Conservation (phyloP, 805 yeast genomes). For the Candida insectorum region DNA sequence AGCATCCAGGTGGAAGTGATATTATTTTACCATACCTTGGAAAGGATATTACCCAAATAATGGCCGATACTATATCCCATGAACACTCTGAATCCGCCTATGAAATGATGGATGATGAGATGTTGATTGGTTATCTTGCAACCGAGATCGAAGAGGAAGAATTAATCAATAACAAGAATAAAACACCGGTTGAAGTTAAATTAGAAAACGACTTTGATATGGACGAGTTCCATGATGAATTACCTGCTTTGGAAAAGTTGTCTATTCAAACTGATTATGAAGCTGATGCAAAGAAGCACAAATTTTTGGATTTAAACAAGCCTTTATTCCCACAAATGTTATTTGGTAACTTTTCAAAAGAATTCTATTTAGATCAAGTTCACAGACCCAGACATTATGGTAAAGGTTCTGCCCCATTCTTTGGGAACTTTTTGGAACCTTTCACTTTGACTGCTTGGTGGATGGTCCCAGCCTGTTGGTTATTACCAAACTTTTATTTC, state of each 20-base stretch:
- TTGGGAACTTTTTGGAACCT: slow-evolving; percentile 94
- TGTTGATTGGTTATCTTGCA: slow-evolving; percentile 79
- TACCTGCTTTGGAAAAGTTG: slow-evolving; percentile 72
- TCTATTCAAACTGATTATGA: slow-evolving; percentile 75
- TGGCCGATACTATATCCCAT: slow-evolving; percentile 71
- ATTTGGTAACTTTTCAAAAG: slow-evolving; percentile 72
- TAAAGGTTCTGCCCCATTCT: slow-evolving; percentile 91
- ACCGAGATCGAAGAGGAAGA: slow-evolving; percentile 74
- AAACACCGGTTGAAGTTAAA: slow-evolving; percentile 57
- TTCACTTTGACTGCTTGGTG: slow-evolving; percentile 91
- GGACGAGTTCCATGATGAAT: slow-evolving; percentile 49
- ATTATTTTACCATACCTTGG: slow-evolving; percentile 58
- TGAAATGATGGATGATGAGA: slow-evolving; percentile 79
- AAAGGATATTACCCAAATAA: slow-evolving; percentile 62
- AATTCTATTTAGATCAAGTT: slow-evolving; percentile 91
- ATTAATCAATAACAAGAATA: slow-evolving; percentile 57
- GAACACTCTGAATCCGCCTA: slow-evolving; percentile 83
- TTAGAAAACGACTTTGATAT: slow-evolving; percentile 28
- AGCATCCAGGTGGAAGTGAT: slow-evolving; percentile 70
- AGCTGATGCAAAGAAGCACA: slow-evolving; percentile 70
- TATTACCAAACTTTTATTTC: slow-evolving; percentile 70
- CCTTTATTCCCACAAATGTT: slow-evolving; percentile 83
- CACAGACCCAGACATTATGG: slow-evolving; percentile 99
- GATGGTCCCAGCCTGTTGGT: slow-evolving; percentile 84
- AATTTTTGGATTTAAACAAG: slow-evolving; percentile 79